Conservation (phyloP, 139 green algal species). For the Closterium sp. region DNA sequence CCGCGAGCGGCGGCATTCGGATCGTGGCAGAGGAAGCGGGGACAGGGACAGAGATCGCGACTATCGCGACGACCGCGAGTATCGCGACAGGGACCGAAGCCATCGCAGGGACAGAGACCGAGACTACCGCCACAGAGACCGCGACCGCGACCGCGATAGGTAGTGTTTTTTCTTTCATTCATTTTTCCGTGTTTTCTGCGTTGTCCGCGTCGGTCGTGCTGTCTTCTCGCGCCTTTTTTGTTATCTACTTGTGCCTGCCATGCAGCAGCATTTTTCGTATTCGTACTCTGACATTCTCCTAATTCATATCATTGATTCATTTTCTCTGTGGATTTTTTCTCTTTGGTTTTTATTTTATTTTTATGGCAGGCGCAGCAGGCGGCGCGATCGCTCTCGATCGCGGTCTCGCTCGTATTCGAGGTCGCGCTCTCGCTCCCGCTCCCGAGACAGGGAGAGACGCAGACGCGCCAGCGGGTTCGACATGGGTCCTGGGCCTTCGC, state of each 20-base stretch:
- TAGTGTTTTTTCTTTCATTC: too few species aligned
- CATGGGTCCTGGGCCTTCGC: conserved; percentile 10
- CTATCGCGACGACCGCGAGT: conserved; percentile 22
- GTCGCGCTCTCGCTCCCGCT: conserved; percentile 13
- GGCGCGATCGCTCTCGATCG: not conserved
- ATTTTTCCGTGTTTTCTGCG: not conserved
- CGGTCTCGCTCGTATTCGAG: not conserved
- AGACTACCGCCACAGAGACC: not conserved
- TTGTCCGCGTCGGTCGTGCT: not conserved
- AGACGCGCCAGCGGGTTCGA: conserved; percentile 25
- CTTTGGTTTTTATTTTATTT: too few species aligned
- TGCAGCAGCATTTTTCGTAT: not conserved
- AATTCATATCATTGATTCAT: not conserved
- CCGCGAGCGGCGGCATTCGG: not conserved
- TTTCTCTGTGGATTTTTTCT: not conserved
- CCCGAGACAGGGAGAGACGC: conserved; percentile 13
- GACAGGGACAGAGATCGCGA: conserved; percentile 1
- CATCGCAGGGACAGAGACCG: not conserved
- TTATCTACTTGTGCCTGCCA: too few species aligned
- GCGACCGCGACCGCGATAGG: not conserved
- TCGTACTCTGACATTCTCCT: not conserved
- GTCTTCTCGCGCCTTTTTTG: too few species aligned
- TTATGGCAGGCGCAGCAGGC: conserved; percentile 12
- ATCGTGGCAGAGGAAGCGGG: not conserved
- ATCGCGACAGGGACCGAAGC: not conserved